A percentile compares a stretch with the other conserved stretches of the same genome.
These are phyloP conservation scores for Apiotrichum siamense DNA, from an alignment of 1,284 basidiomycete genomes.

Conservation along the genomic window DNA sequence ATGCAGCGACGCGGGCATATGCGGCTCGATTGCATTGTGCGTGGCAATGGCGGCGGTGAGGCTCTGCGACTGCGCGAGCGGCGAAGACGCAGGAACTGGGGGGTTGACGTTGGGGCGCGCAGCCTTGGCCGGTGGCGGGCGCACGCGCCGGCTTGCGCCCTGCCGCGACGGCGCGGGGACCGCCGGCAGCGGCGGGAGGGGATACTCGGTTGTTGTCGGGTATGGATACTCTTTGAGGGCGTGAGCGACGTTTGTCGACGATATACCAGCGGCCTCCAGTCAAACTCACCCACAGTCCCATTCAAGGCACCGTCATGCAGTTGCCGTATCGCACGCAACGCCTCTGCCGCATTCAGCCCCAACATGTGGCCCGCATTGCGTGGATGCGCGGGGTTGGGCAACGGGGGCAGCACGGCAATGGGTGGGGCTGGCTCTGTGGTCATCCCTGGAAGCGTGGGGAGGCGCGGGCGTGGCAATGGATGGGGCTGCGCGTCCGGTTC, in stretches of 20 bases:
- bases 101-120: constrained; percentile 2
- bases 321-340: constrained; percentile 4
- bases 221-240: constrained; percentile 17
- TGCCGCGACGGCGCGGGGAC: constrained; percentile 12
- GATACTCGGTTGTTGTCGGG: constrained; percentile 11
- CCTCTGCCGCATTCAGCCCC: not conserved
- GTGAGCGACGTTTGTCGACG: not conserved
- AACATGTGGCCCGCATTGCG: not conserved
- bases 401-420: not conserved
- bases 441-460: not conserved
- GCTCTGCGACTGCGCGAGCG: not conserved
- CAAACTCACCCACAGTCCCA: constrained; percentile 8
- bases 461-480: not conserved
- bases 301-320: constrained; percentile 5
- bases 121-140: not conserved
- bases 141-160: not conserved
- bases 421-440: not conserved
- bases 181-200: constrained; percentile 16
- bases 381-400: constrained; percentile 2
- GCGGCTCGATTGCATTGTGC: constrained; percentile 2
- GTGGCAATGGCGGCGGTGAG: constrained; percentile 1
- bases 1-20: not conserved
- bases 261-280: not conserved
- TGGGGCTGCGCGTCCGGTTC: too few species aligned
- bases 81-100: not conserved